Base-by-base conservation (phyloP, 2,329 filamentous ascomycete species). In the Hypoxylon sp. region DNA sequence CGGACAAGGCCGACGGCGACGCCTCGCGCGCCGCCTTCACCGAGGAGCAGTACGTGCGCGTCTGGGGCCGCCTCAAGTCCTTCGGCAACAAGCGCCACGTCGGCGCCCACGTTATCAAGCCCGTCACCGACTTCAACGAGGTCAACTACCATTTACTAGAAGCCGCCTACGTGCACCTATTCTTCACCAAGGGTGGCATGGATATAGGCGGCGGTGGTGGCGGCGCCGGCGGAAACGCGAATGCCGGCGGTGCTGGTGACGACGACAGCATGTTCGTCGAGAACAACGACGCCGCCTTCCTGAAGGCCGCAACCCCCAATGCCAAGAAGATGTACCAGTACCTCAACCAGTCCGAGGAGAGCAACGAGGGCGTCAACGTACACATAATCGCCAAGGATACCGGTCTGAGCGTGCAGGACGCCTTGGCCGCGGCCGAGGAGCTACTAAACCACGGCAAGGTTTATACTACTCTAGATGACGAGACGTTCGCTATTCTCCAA, bases 111-210 rank as follows among this genome's bases (percentile, higher is more conserved):
- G 87, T 91, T 72, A 89, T 99, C 68, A 89, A 93, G 56, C 89
- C 91, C 3, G 82, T 98, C 56, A 82, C 85, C 57, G 91, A 97
- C 78, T 90, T 90, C 81, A 97, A 99, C 81, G 95, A 99, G 83
- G 86, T 98, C 76, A 91, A 90, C 75, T 97, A 93, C 77, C 95
- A 98, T 79, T 80, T 97, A 68, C 87, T 99, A 55, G 94, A 99
- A 80, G 90, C 93, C 24, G 92, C 93, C 5, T 91, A 91, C 60
- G 91, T 96, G 51, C 95, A 99, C 80, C 82, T 99, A 52, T 90
- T 90, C 79, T 91, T 93, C 77, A 91, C 89, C 13, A 86, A 88
- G 46, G 94, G 93, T 0, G 81, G 77, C 47, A 68, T 74, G 70
- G 79, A 75, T 11, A 74, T 70, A 22, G 75, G 73, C 44, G 71